Conservation (phyloP, 108 stramenopile species). For the Cylindrotheca fusiformis region DNA sequence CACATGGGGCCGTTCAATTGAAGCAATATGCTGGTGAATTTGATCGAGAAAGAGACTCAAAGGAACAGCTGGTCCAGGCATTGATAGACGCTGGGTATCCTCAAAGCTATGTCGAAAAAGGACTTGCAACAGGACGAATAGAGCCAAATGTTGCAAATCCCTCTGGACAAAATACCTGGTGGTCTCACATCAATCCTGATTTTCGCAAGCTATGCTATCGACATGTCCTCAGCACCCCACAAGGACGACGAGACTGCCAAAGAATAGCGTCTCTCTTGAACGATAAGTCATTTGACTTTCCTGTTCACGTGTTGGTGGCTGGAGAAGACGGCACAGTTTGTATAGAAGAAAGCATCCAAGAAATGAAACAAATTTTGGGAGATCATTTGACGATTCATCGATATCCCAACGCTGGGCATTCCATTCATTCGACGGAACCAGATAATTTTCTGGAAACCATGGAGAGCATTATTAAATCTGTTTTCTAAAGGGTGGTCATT, state of each 20-base stretch:
- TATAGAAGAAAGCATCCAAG: slow-evolving; percentile 21
- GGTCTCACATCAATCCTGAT: slow-evolving; percentile 41
- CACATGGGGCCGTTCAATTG: slow-evolving; percentile 3
- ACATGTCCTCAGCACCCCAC: slow-evolving; percentile 24
- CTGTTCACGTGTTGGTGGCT: slow-evolving; percentile 26
- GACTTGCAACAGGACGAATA: slow-evolving; percentile 36
- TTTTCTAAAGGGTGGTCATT: too few relatives aligned
- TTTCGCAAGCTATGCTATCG: slow-evolving; percentile 37
- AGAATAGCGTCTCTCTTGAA: slow-evolving; percentile 5
- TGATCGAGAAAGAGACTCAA: neutral
- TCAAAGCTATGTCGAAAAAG: slow-evolving; percentile 19
- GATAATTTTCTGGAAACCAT: neutral
- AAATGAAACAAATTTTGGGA: slow-evolving; percentile 25
- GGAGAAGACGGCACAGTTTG: slow-evolving; percentile 26
- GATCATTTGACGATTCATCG: slow-evolving; percentile 16
- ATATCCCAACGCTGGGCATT: slow-evolving; percentile 13
- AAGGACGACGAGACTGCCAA: slow-evolving; percentile 22
- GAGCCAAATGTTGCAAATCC: neutral
- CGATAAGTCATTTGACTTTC: slow-evolving; percentile 1
- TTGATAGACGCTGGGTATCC: slow-evolving; percentile 31
- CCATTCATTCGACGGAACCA: slow-evolving; percentile 8
- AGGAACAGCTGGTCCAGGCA: slow-evolving; percentile 4
- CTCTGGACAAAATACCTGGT: slow-evolving; percentile 4
- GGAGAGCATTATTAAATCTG: neutral
- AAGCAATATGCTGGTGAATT: slow-evolving; percentile 3